Evolutionary conservation across 768 basidiomycete species (phyloP).

Genomic region (Amanita molliuscula): DNA sequence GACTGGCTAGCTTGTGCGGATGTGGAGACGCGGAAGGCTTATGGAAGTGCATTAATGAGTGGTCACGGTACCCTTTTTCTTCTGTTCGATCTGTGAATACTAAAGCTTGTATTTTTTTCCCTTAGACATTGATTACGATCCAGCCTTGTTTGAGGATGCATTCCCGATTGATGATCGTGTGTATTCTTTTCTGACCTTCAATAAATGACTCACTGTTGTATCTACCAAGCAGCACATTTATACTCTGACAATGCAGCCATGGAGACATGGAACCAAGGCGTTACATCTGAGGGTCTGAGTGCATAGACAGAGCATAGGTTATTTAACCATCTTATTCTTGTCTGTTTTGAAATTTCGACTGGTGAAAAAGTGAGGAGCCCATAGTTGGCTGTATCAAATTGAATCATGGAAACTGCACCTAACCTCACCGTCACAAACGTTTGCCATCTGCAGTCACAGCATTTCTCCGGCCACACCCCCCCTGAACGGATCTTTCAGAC

Average conservation of each 20-base stretch:
- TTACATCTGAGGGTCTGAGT: background rate
- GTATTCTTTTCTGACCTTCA: constrained; percentile 6
- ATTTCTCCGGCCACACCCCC: too few species aligned
- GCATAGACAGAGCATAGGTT: background rate
- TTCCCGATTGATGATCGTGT: constrained; percentile 10
- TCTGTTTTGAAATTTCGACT: too few species aligned
- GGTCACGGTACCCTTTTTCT: constrained; percentile 11
- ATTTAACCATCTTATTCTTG: too few species aligned
- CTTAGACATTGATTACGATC: constrained; percentile 13
- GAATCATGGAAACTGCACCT: too few species aligned
- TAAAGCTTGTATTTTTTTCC: constrained; percentile 6
- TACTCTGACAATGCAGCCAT: constrained; percentile 7
- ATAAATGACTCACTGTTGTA: constrained; percentile 4
- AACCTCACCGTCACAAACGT: too few species aligned
- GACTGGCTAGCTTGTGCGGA: constrained; percentile 8
- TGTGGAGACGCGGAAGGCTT: constrained; percentile 12
- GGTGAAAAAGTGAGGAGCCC: too few species aligned
- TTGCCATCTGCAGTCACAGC: too few species aligned
- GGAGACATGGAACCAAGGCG: constrained; percentile 8
- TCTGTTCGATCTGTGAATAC: constrained; percentile 6
- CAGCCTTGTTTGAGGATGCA: constrained; percentile 13
- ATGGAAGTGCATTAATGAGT: constrained; percentile 13
- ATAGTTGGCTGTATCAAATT: too few species aligned
- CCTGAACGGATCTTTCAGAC: too few species aligned
- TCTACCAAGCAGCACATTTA: constrained; percentile 6